Conservation (phyloP, 495 filamentous ascomycete species). For the Saxophila tyrrhenica region DNA sequence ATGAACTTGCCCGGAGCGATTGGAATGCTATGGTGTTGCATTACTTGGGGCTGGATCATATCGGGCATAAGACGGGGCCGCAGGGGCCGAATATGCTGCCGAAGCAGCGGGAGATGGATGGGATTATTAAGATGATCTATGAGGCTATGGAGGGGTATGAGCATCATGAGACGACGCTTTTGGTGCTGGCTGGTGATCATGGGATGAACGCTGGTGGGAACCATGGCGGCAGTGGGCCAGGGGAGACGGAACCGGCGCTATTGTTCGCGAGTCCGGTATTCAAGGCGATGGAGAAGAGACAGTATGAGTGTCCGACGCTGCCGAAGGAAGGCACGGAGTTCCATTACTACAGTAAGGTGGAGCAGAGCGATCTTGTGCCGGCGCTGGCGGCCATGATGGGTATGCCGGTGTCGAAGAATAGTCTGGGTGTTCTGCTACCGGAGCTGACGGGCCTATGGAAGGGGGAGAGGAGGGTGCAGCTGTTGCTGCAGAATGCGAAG, state of each 20-base stretch:
- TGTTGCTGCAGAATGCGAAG: constrained; percentile 62
- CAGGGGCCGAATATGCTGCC: constrained; percentile 77
- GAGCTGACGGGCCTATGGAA: constrained; percentile 68
- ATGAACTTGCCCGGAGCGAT: constrained; percentile 62
- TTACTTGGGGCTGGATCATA: constrained; percentile 93
- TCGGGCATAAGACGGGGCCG: constrained; percentile 94
- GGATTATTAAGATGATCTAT: constrained; percentile 64
- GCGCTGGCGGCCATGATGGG: constrained; percentile 81
- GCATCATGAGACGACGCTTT: constrained; percentile 65
- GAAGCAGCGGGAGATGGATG: constrained; percentile 94
- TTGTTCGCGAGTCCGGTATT: constrained; percentile 87
- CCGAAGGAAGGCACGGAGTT: constrained; percentile 44
- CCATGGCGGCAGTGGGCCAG: constrained; percentile 82
- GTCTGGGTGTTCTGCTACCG: constrained; percentile 74
- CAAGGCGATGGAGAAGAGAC: constrained; percentile 37
- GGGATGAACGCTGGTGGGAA: constrained; percentile 99
- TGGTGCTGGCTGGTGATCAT: constrained; percentile 87
- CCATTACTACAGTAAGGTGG: constrained; percentile 68
- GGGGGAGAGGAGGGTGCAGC: constrained; percentile 36
- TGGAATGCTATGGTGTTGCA: constrained; percentile 93
- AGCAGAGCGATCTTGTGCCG: constrained; percentile 88
- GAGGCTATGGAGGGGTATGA: constrained; percentile 53
- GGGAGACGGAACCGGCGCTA: constrained; percentile 87
- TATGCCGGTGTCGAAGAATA: constrained; percentile 86
- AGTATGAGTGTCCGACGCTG: constrained; percentile 30